Percentiles rank a stretch among this genome's conserved stretches.
phyloP scores from a whole-genome alignment of 148 eudicot species.

The Cornus controversa region DNA sequence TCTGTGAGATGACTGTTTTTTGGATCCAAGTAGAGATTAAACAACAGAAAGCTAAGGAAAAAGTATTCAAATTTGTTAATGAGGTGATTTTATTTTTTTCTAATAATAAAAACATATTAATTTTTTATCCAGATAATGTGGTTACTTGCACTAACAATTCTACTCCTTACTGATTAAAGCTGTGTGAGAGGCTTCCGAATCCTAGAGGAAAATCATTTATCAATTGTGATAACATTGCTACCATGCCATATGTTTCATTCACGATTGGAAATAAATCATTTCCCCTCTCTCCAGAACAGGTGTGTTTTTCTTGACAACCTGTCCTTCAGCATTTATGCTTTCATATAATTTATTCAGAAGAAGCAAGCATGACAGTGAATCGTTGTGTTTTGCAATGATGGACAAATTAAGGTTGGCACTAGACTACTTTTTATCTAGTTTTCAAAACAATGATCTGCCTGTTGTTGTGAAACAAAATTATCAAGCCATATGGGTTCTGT shows the following conservation, averaged over 20 bases:
- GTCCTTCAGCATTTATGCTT: not conserved
- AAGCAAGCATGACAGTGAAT: not conserved
- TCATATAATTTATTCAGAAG: not conserved
- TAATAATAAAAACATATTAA: not conserved
- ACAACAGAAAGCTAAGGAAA: conserved; percentile 26
- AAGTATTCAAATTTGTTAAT: conserved; percentile 18
- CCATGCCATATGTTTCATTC: conserved; percentile 40
- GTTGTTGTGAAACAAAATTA: not conserved
- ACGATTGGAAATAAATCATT: conserved; percentile 32
- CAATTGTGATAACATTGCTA: conserved; percentile 28
- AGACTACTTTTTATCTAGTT: not conserved
- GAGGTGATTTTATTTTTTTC: conserved; percentile 20
- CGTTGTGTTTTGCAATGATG: not conserved
- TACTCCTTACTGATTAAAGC: conserved; percentile 13
- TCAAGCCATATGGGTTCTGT: not conserved
- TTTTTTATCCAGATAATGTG: not conserved
- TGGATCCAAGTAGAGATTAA: conserved; percentile 33
- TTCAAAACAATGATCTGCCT: not conserved
- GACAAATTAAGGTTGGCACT: too few species aligned
- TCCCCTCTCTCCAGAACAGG: conserved; percentile 45
- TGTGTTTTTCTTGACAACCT: conserved; percentile 4
- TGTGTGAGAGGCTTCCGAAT: conserved; percentile 47
- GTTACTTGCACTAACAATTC: not conserved
- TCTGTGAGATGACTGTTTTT: conserved; percentile 38
- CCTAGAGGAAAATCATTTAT: conserved; percentile 34